Evolutionary conservation across 1,284 basidiomycete genomes (phyloP).

Genomic region (Chondrostereum purpureum): DNA sequence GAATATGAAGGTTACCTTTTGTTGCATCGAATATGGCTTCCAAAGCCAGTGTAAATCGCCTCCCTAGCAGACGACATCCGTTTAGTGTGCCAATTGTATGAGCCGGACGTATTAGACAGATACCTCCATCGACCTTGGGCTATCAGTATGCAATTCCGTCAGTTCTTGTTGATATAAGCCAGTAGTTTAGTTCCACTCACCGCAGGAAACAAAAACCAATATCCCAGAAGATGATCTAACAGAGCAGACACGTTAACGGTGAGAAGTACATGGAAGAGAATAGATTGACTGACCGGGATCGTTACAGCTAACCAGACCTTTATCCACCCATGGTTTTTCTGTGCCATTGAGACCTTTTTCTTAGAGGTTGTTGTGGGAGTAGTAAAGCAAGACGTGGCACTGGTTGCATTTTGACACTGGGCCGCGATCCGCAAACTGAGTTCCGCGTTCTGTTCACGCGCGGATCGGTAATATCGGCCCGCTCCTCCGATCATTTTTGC

Average conservation of each 20-base stretch:
- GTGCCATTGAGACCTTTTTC: no score
- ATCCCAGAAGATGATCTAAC: constrained; percentile 8
- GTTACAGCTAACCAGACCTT: constrained; percentile 1
- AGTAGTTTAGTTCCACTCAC: background rate
- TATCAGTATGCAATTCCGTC: background rate
- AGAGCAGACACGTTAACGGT: background rate
- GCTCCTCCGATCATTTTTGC: no score
- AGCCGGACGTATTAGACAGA: background rate
- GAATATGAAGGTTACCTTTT: constrained; percentile 1
- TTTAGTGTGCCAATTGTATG: background rate
- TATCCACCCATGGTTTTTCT: background rate
- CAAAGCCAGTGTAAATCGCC: constrained; percentile 7
- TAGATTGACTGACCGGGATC: constrained; percentile 1
- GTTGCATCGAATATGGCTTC: constrained; percentile 7
- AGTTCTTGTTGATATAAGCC: background rate
- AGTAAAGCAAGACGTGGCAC: no score
- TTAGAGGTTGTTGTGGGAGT: no score
- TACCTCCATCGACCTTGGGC: constrained; percentile 6
- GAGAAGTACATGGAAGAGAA: background rate
- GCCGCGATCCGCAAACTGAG: no score
- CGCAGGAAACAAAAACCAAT: constrained; percentile 7
- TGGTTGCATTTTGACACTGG: no score
- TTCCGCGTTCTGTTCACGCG: no score
- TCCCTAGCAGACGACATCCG: background rate
- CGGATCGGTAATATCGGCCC: no score